Evolutionary conservation across 768 basidiomycete species (phyloP).

Genomic region (Leucocoprinus birnbaumii): DNA sequence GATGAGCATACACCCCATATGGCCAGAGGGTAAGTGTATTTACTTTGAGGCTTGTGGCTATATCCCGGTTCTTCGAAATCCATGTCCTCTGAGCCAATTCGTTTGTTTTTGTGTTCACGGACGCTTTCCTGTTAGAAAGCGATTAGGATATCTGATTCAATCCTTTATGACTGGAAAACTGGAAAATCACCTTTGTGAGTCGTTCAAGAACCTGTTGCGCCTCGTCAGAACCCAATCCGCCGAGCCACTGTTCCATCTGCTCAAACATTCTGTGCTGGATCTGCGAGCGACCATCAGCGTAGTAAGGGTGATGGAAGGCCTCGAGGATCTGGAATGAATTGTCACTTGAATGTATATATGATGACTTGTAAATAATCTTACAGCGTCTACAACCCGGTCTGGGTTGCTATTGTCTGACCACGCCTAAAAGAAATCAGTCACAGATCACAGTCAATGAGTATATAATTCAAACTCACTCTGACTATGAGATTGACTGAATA

Average conservation of each 20-base stretch:
- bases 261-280: constrained; percentile 64
- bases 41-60: constrained; percentile 22
- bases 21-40: background rate
- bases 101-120: constrained; percentile 53
- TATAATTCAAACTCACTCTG: constrained; percentile 23
- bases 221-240: constrained; percentile 41
- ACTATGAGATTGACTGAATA: constrained; percentile 61
- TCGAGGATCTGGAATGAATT: constrained; percentile 42
- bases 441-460: too few species aligned
- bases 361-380: constrained; percentile 15
- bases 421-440: constrained; percentile 29
- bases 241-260: constrained; percentile 51
- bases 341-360: background rate
- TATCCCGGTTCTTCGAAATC: constrained; percentile 35
- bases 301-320: constrained; percentile 72
- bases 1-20: background rate
- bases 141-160: background rate
- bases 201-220: constrained; percentile 40
- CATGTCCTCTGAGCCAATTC: constrained; percentile 45
- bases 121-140: constrained; percentile 43
- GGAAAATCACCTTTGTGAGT: constrained; percentile 61
- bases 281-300: constrained; percentile 45
- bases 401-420: constrained; percentile 47
- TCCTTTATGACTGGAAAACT: constrained; percentile 3
- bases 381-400: constrained; percentile 42